phyloP scores from a whole-genome alignment of 495 filamentous ascomycete species.

The Neurospora cerealis region DNA sequence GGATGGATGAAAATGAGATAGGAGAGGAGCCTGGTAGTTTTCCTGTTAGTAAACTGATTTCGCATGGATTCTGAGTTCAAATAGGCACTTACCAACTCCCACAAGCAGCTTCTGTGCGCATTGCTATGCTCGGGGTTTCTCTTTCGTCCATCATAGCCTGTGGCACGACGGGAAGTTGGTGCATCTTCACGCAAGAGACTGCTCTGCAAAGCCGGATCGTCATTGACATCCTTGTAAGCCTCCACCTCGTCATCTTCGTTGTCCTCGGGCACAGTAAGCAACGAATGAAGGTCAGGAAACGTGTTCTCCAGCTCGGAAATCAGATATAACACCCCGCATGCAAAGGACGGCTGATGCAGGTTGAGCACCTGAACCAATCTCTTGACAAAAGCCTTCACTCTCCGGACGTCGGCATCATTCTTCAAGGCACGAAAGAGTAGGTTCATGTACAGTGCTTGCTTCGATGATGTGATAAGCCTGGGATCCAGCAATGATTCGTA shows the following conservation, averaged over 20 bases:
- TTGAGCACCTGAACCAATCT: slow-evolving; percentile 76
- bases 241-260: slow-evolving; percentile 36
- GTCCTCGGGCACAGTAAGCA: slow-evolving; percentile 63
- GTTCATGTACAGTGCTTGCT: slow-evolving; percentile 91
- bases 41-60: background rate
- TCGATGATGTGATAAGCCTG: slow-evolving; percentile 77
- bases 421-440: slow-evolving; percentile 80
- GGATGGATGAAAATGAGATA: slow-evolving; percentile 84
- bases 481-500: slow-evolving; percentile 93
- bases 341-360: slow-evolving; percentile 85
- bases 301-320: slow-evolving; percentile 67
- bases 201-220: slow-evolving; percentile 25
- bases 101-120: slow-evolving; percentile 80
- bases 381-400: slow-evolving; percentile 92
- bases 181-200: slow-evolving; percentile 6
- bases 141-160: slow-evolving; percentile 74
- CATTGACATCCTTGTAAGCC: slow-evolving; percentile 52
- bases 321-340: slow-evolving; percentile 80
- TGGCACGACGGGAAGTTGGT: background rate
- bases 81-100: slow-evolving; percentile 61
- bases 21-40: slow-evolving; percentile 50
- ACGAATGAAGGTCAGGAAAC: slow-evolving; percentile 62
- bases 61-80: background rate
- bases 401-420: slow-evolving; percentile 72
- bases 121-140: slow-evolving; percentile 84